Evolutionary conservation across 2,329 filamentous ascomycete genomes (phyloP), one percentile per base, ranked within the genome.

Genomic region (Nakataea oryzae): DNA sequence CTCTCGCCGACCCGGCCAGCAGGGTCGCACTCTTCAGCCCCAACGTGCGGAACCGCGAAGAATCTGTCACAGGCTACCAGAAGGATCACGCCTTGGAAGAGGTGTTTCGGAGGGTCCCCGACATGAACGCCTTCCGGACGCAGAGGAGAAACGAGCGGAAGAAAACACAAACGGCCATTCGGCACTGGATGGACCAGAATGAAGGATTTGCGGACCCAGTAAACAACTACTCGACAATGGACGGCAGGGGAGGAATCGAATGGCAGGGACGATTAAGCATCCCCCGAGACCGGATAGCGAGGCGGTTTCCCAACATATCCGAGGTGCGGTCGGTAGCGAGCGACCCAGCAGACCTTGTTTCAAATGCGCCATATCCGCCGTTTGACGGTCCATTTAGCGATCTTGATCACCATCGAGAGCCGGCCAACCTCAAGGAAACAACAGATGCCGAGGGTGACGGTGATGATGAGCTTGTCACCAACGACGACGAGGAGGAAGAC

Each of bases 81-180:
- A 96, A 97, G 70, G 93, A 97, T 67, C 87, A 86, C 61, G 93
- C 91, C 9, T 77, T 97, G 27, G 93, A 96, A 66, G 93, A 97
- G 70, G 91, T 97, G 0, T 97, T 97, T 72, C 83, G 91, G 64
- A 80, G 84, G 24, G 85, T 86, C 0, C 91, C 89, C 30, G 87
- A 88, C 64, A 79, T 84, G 59, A 81, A 82, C 9, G 79, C 85
- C 2, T 75, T 87, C 61, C 81, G 83, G 24, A 86, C 82, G 1
- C 81, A 84, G 58, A 79, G 82, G 59, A 80, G 83, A 60, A 80
- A 84, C 30, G 87, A 90, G 66, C 82, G 86, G 64, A 83, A 85
- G 50, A 88, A 92, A 71, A 91, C 88, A 1, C 88, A 89, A 66
- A 92, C 87, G 63, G 90, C 91, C 0, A 92, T 97, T 60, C 87